Evolutionary conservation across 2,329 filamentous ascomycete species (phyloP).

Genomic region (Monosporascus sp.): DNA sequence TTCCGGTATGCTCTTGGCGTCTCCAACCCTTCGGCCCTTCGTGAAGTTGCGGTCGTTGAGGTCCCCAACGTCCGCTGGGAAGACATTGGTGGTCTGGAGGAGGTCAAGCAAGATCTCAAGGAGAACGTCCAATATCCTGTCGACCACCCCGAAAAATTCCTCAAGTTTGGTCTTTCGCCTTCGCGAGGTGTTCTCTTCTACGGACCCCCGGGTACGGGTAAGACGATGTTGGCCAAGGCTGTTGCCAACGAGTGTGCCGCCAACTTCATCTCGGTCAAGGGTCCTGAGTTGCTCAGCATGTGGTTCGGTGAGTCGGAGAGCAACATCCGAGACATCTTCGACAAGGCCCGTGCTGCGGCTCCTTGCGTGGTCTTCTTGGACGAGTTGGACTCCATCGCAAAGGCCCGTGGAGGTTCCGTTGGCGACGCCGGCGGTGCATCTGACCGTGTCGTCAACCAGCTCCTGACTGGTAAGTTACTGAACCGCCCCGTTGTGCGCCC

Average conservation of each 20-base stretch:
- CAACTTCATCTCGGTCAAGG: slow-evolving; percentile 99
- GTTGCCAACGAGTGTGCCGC: slow-evolving; percentile 98
- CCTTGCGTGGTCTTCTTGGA: slow-evolving; percentile 99
- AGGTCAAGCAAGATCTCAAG: slow-evolving; percentile 98
- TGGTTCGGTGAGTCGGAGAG: slow-evolving; percentile 99
- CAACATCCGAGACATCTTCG: slow-evolving; percentile 99
- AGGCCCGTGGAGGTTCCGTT: slow-evolving; percentile 94
- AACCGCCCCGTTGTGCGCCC: background rate
- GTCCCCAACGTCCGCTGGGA: slow-evolving; percentile 99
- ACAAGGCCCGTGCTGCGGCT: slow-evolving; percentile 96
- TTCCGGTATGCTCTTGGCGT: slow-evolving; percentile 98
- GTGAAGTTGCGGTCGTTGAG: slow-evolving; percentile 97
- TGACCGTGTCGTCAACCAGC: slow-evolving; percentile 99
- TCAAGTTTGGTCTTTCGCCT: slow-evolving; percentile 98
- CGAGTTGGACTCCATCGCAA: slow-evolving; percentile 97
- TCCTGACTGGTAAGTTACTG: slow-evolving; percentile 73
- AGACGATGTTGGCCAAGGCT: slow-evolving; percentile 98
- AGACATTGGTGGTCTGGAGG: slow-evolving; percentile 96
- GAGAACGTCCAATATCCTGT: slow-evolving; percentile 98
- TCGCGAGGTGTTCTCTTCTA: slow-evolving; percentile 99
- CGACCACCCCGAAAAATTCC: slow-evolving; percentile 99
- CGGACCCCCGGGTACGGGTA: slow-evolving; percentile 98
- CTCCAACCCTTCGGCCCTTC: slow-evolving; percentile 96
- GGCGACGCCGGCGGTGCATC: slow-evolving; percentile 97
- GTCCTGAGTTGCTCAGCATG: slow-evolving; percentile 96